Evolutionary conservation across 139 green algal species (phyloP).

Genomic region (Microglena sp.): DNA sequence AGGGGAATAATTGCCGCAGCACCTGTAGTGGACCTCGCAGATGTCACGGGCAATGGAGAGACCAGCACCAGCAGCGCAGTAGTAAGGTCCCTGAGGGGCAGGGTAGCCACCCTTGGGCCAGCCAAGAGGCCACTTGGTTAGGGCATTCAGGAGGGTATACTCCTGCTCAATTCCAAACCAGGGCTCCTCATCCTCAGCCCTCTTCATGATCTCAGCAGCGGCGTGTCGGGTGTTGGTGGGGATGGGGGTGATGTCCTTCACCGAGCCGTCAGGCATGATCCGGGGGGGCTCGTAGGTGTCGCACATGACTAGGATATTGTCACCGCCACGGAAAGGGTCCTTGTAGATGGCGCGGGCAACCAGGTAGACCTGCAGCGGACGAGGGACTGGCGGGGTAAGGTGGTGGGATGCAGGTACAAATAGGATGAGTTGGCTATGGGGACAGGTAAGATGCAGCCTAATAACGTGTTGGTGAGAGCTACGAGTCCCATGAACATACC

Average conservation of each 20-base stretch:
- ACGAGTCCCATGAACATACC: too few species aligned
- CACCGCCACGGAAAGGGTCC: too few species aligned
- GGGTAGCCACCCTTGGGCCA: conserved; percentile 88
- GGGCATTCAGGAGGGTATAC: conserved; percentile 93
- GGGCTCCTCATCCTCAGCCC: conserved; percentile 63
- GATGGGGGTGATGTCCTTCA: conserved; percentile 57
- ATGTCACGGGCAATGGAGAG: conserved; percentile 87
- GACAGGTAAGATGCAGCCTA: too few species aligned
- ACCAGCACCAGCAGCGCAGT: conserved; percentile 86
- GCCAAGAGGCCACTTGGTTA: conserved; percentile 93
- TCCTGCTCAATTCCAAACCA: conserved; percentile 98
- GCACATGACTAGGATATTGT: conserved; percentile 95
- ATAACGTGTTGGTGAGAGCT: too few species aligned
- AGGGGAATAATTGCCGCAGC: too few species aligned
- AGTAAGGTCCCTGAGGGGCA: conserved; percentile 85
- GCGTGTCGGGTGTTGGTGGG: conserved; percentile 87
- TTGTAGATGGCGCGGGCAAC: conserved; percentile 70
- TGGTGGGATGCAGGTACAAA: too few species aligned
- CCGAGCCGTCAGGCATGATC: conserved; percentile 50
- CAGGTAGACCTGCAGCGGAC: too few species aligned
- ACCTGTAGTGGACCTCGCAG: conserved; percentile 92
- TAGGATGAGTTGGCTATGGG: too few species aligned
- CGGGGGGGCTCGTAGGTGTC: conserved; percentile 84
- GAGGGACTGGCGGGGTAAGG: too few species aligned
- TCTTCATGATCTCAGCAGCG: conserved; percentile 52